phyloP scores from a whole-genome alignment of 179 eudicot species.

The Heliamphora pulchella region DNA sequence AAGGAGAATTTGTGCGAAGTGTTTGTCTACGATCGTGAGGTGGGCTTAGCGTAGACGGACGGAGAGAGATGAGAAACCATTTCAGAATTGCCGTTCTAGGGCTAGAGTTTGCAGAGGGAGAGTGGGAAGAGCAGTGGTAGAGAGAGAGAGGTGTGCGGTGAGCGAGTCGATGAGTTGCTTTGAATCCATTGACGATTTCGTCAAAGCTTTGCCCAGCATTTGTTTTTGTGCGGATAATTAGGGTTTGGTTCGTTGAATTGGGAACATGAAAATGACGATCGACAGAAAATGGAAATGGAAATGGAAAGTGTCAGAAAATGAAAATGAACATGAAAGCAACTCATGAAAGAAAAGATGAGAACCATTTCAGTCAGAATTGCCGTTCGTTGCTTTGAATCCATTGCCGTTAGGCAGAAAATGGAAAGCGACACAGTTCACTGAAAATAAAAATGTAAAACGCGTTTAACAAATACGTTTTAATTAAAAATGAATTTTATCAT shows the following conservation, averaged over 20 bases:
- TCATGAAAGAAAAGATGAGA: no score
- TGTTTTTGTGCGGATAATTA: not conserved
- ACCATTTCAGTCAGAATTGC: no score
- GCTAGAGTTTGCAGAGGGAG: conserved; percentile 23
- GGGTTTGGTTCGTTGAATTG: not conserved
- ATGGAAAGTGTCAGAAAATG: not conserved
- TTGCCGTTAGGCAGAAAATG: no score
- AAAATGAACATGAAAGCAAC: no score
- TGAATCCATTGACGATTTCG: conserved; percentile 32
- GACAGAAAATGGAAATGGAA: not conserved
- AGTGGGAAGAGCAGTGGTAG: conserved; percentile 32
- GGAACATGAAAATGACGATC: not conserved
- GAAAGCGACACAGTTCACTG: no score
- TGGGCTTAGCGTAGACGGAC: conserved; percentile 60
- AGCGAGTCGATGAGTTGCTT: conserved; percentile 61
- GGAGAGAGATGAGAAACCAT: conserved; percentile 70
- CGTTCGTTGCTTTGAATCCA: no score
- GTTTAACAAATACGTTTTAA: no score
- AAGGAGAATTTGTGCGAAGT: conserved; percentile 52
- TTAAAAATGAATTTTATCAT: no score
- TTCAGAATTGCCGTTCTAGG: conserved; percentile 45
- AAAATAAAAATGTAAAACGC: no score
- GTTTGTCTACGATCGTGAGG: conserved; percentile 49
- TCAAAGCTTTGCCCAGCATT: not conserved
- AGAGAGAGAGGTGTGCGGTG: conserved; percentile 86